phyloP scores from a whole-genome alignment of 208 protist species.

The Wallacemonas sp. region DNA sequence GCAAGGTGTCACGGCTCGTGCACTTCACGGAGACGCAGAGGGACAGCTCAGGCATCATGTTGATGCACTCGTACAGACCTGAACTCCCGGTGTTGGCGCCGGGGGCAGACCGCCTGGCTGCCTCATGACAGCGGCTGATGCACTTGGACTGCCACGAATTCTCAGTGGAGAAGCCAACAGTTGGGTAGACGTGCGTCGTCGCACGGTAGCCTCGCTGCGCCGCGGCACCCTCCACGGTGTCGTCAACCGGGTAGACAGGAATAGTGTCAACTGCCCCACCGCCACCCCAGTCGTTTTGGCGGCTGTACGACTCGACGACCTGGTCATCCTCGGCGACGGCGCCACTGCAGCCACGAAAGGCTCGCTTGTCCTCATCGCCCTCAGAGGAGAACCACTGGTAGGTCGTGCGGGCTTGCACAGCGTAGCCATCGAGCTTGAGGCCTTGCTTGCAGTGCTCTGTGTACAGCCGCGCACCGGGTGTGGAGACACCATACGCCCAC shows the following conservation, averaged over 20 bases:
- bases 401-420: slow-evolving; percentile 19
- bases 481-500: slow-evolving; percentile 37
- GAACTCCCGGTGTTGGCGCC: not conserved
- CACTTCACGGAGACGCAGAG: slow-evolving; percentile 43
- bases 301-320: not conserved
- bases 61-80: slow-evolving; percentile 26
- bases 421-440: slow-evolving; percentile 24
- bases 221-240: not conserved
- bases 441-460: slow-evolving; percentile 38
- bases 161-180: slow-evolving; percentile 23
- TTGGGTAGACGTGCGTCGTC: slow-evolving; percentile 32
- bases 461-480: slow-evolving; percentile 46
- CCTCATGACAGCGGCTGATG: not conserved
- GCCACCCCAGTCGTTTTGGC: not conserved
- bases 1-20: slow-evolving; percentile 29
- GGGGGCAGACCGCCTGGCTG: not conserved
- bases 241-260: slow-evolving; percentile 18
- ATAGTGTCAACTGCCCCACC: not conserved
- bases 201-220: not conserved
- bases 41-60: slow-evolving; percentile 33
- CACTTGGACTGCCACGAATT: slow-evolving; percentile 9
- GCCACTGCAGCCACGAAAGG: slow-evolving; percentile 22
- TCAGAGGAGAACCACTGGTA: slow-evolving; percentile 2
- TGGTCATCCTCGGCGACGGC: slow-evolving; percentile 33
- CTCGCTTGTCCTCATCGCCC: not conserved